phyloP scores from a whole-genome alignment of 208 protist genomes.

The Wallacemonas rigidus region DNA sequence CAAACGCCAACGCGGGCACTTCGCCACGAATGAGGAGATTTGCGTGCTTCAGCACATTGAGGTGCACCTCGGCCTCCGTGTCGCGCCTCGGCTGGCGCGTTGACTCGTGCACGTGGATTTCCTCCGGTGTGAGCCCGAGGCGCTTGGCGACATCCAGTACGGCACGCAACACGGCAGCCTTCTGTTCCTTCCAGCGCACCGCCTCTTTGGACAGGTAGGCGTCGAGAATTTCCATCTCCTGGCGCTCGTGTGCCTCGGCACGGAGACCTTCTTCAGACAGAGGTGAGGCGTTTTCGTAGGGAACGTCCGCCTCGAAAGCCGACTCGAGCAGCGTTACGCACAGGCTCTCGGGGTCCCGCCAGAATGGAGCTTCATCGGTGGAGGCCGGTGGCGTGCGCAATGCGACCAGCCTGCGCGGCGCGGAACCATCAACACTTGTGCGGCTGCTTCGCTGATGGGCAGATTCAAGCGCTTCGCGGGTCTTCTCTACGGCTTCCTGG shows the following conservation, averaged over 20 bases:
- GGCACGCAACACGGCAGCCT: conserved; percentile 55
- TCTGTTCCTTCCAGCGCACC: conserved; percentile 71
- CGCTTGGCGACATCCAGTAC: conserved; percentile 52
- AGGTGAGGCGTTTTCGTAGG: conserved; percentile 33
- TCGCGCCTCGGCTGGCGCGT: not conserved
- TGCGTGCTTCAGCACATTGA: conserved; percentile 73
- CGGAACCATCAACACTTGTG: too few relatives aligned
- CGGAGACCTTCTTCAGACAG: conserved; percentile 34
- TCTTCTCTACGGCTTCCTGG: conserved; percentile 34
- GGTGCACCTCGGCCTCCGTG: not conserved
- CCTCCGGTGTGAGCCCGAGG: conserved; percentile 51
- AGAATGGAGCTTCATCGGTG: conserved; percentile 33
- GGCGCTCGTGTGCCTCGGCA: conserved; percentile 50
- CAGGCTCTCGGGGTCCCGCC: conserved; percentile 52
- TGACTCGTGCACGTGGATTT: conserved; percentile 50
- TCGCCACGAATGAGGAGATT: conserved; percentile 86
- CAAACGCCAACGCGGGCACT: conserved; percentile 35
- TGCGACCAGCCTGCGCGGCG: too few relatives aligned
- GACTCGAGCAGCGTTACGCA: conserved; percentile 82
- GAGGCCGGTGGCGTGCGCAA: not conserved
- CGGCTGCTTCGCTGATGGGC: not conserved
- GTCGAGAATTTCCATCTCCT: conserved; percentile 65
- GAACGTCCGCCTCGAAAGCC: conserved; percentile 71
- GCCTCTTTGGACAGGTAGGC: conserved; percentile 64
- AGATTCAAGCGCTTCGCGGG: conserved; percentile 24